Base-by-base conservation (phyloP, 768 basidiomycete species). In the Amanita rubescens region DNA sequence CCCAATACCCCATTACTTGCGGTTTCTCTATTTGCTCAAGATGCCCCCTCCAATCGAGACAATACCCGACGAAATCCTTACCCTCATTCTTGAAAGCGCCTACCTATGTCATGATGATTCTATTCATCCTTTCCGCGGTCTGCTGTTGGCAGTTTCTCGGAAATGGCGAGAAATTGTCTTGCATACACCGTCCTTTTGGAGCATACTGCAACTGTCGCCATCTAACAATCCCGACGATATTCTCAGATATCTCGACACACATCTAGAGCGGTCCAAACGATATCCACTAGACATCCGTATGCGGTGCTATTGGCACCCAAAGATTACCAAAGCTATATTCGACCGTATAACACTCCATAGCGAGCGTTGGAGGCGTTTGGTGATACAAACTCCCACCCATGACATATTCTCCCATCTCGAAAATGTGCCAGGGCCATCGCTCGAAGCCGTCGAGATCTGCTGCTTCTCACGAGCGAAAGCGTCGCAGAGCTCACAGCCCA, bases 111-210 rank as follows among this genome's bases (percentile, higher is more conserved):
- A 49, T 30, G 43, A 53, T 8, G 43, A 27, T 34, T 15, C 41
- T 8, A 7, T 41, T 6, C 39, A 24, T 14, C 47, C 49, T n/a
- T 65, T 65, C 44, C 63, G 62, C 2, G 49, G 54, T 2, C 39
- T 53, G 14, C 49, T 60, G 12, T 50, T 46, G 11, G 55, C 63
- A 32, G 59, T 63, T 11, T 68, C 67, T 5, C 56, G 55, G 11
- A 61, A 59, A 43, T 61, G 65, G 49, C 62, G 62, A 1, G 39
- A 60, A 22, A 50, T 65, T 8, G 51, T 63, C 3, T 49, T 67
- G 4, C 57, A 60, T 25, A 68, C 67, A 1, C 66, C 68, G 19
- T 65, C 68, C 11, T 45, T 70, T 30, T 70, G 69, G 69, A 67
- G 68, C 47, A 55, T 64, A 17, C 58, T 67, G 35, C 53, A 62